Conservation (phyloP, 1,284 basidiomycete genomes). For the Xerocomus minutiporus region DNA sequence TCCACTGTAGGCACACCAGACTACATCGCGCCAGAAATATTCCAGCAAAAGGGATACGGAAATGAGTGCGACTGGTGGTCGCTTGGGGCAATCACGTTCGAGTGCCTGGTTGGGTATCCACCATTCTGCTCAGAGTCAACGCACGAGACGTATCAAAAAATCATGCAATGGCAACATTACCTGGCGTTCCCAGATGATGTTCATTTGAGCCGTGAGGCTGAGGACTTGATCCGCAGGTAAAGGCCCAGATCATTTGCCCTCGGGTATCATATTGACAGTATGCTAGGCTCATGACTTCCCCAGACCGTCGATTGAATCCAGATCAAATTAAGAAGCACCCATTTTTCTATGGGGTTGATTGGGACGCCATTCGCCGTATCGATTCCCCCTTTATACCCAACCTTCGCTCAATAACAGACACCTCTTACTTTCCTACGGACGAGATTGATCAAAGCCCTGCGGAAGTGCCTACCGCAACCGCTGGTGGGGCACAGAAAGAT, state of each 20-base stretch:
- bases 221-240: slow-evolving; percentile 83
- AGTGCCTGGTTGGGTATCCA: slow-evolving; percentile 95
- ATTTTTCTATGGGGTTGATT: slow-evolving; percentile 98
- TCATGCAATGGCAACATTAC: slow-evolving; percentile 90
- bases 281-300: slow-evolving; percentile 74
- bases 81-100: slow-evolving; percentile 97
- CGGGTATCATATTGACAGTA: slow-evolving; percentile 7
- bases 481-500: slow-evolving; percentile 70
- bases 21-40: slow-evolving; percentile 99
- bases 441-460: slow-evolving; percentile 87
- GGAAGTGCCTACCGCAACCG: slow-evolving; percentile 53
- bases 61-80: slow-evolving; percentile 99
- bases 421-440: slow-evolving; percentile 96
- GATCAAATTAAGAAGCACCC: slow-evolving; percentile 92
- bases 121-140: slow-evolving; percentile 98
- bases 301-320: slow-evolving; percentile 76
- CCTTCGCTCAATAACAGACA: slow-evolving; percentile 88
- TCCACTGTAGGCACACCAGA: slow-evolving; percentile 99
- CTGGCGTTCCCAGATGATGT: slow-evolving; percentile 94
- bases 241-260: slow-evolving; percentile 10
- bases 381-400: slow-evolving; percentile 96
- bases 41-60: slow-evolving; percentile 93
- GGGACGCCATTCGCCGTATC: slow-evolving; percentile 83
- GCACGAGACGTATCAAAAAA: slow-evolving; percentile 99
- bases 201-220: slow-evolving; percentile 88